Base-by-base conservation (phyloP, 2,329 filamentous ascomycete genomes). In the Aspergillus oerlinghausenensis region DNA sequence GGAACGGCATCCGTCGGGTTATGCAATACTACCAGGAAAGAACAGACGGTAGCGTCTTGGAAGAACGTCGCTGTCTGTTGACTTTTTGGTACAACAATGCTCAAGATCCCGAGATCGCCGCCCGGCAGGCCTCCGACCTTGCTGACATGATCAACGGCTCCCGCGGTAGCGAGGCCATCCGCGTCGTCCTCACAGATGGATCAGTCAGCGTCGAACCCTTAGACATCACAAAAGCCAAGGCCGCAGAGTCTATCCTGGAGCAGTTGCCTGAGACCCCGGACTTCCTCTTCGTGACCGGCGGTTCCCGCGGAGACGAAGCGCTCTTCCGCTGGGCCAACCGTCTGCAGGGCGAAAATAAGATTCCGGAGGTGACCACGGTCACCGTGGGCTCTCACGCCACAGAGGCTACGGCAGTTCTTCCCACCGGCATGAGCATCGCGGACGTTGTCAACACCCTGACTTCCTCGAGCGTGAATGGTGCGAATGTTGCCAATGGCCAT, bases 281-380 rank as follows among this genome's bases (percentile, higher is more conserved):
- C 68, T 97, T 96, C 71, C 74, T 97, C 54, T 87, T 96, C 77
- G 89, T 96, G 7, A 85, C 91, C 25, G 92, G 93, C 40, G 90
- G 96, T 67, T 90, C 92, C 28, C 85, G 92, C 26, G 91, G 94
- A 65, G 91, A 96, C 63, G 92, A 97, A 69, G 87, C 89, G 67
- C 86, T 96, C 40, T 97, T 96, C 77, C 87, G 86, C 60, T 97
- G 92, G 93, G 93, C 92, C n/a, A 96, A 96, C 75, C 78, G 82
- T 26, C 77, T 96, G 9, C 79, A 79, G 19, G 79, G 82, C 4
- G 75, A 81, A 3, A 79, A 80, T 10, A 73, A 75, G 3, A 81
- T 90, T 48, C 74, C 84, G 56, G 80, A 89, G 52, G 90, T 95
- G 5, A 84, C 87, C 48, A 96, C 92, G 2, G 89, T 96, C 35